Evolutionary conservation across 495 filamentous ascomycete genomes (phyloP).

Genomic region (Lichina pygmaea): DNA sequence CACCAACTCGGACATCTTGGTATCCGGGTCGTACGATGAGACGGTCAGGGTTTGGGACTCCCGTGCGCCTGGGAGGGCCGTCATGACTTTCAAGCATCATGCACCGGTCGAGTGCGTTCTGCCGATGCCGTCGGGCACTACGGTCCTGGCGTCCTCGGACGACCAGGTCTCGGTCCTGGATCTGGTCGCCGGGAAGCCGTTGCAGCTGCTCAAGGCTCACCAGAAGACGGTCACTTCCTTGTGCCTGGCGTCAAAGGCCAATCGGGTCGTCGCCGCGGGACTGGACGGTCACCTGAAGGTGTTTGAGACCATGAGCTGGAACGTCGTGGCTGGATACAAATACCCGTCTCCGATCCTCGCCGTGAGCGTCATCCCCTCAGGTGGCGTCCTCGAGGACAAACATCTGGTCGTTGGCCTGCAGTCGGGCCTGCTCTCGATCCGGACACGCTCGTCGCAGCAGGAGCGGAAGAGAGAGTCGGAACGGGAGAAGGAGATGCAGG

Average conservation of each 20-base stretch:
- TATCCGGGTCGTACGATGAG: conserved; percentile 80
- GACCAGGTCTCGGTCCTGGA: conserved; percentile 86
- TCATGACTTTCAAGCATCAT: conserved; percentile 80
- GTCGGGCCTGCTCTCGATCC: conserved; percentile 65
- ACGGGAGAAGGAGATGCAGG: conserved; percentile 63
- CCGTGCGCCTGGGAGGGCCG: conserved; percentile 33
- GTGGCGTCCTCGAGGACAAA: conserved; percentile 41
- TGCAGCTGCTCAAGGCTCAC: conserved; percentile 71
- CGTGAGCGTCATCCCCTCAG: conserved; percentile 41
- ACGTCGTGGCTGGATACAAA: conserved; percentile 73
- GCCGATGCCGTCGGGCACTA: conserved; percentile 63
- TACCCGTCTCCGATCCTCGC: conserved; percentile 78
- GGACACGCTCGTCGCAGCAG: conserved; percentile 61
- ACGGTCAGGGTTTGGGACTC: conserved; percentile 90
- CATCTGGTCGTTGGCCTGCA: conserved; percentile 88
- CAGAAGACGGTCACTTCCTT: conserved; percentile 92
- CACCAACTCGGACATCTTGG: conserved; percentile 41
- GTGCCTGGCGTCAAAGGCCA: conserved; percentile 44
- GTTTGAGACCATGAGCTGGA: conserved; percentile 78
- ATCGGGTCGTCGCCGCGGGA: conserved; percentile 58
- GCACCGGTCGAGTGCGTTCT: conserved; percentile 67
- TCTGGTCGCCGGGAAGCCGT: conserved; percentile 66
- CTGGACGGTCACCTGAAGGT: conserved; percentile 93
- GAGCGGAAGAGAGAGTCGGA: conserved; percentile 55
- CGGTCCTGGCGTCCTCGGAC: conserved; percentile 57